Conservation (phyloP, 2,329 filamentous ascomycete species). For the Cercospora sp. region DNA sequence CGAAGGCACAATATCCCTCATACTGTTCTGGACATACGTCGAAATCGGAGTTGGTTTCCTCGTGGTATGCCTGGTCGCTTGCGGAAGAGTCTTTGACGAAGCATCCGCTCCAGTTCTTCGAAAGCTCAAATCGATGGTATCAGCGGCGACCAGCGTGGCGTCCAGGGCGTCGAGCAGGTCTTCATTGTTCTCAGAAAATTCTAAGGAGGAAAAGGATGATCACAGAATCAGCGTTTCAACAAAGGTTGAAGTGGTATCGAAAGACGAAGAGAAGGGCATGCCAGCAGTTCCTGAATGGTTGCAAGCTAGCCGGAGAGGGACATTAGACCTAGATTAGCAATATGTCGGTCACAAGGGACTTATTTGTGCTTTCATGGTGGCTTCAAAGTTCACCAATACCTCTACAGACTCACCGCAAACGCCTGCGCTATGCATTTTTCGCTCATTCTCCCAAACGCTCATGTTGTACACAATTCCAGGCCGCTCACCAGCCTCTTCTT, state of each 20-base stretch:
- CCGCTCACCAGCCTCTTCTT: conserved; percentile 65
- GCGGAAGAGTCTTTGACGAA: conserved; percentile 19
- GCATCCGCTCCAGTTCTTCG: conserved; percentile 14
- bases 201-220: conserved; percentile 14
- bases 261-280: conserved; percentile 12
- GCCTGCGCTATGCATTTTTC: conserved; percentile 18
- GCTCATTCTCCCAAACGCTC: background rate
- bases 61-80: conserved; percentile 18
- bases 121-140: conserved; percentile 13
- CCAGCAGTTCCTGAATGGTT: conserved; percentile 19
- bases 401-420: conserved; percentile 6
- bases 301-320: conserved; percentile 18
- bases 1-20: conserved; percentile 14
- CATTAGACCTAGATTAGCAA: conserved; percentile 8
- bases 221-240: conserved; percentile 14
- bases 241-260: conserved; percentile 12
- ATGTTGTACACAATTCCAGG: background rate
- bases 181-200: conserved; percentile 12
- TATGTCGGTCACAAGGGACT: background rate
- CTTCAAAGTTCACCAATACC: background rate
- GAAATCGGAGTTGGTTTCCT: conserved; percentile 23
- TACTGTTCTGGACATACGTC: conserved; percentile 21
- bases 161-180: conserved; percentile 17
- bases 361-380: background rate
- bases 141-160: conserved; percentile 13